Conservation (phyloP, 1,139 yeast species). For the Yamadazyma diddensiae region DNA sequence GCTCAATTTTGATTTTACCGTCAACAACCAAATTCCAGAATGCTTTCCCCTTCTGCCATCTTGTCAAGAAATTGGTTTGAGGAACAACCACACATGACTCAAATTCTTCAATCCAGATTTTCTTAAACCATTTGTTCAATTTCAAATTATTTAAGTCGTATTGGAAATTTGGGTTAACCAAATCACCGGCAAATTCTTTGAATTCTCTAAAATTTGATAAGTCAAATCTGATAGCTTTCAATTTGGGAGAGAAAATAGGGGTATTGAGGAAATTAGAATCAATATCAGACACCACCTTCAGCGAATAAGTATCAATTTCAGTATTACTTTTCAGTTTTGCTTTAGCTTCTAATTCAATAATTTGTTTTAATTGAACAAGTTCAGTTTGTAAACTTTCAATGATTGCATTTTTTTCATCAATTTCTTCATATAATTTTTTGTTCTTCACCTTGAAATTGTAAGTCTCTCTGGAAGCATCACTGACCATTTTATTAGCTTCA, state of each 20-base stretch:
- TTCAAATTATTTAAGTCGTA: conserved; percentile 43
- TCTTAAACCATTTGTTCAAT: conserved; percentile 61
- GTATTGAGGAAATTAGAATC: conserved; percentile 8
- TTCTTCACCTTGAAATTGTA: conserved; percentile 53
- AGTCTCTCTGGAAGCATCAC: conserved; percentile 62
- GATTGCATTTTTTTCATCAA: conserved; percentile 69
- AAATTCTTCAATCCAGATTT: conserved; percentile 71
- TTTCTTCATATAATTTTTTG: conserved; percentile 57
- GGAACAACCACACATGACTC: conserved; percentile 55
- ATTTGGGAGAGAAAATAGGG: conserved; percentile 49
- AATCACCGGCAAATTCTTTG: conserved; percentile 33
- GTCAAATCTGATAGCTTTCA: conserved; percentile 60
- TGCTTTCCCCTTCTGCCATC: conserved; percentile 49
- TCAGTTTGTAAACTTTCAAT: conserved; percentile 69
- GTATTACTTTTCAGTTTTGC: conserved; percentile 6
- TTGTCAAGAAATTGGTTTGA: conserved; percentile 34
- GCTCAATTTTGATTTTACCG: conserved; percentile 81
- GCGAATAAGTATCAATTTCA: conserved; percentile 4
- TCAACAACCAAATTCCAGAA: conserved; percentile 70
- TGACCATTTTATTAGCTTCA: conserved; percentile 80
- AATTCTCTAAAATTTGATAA: conserved; percentile 43
- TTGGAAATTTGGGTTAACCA: conserved; percentile 34
- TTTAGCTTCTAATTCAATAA: conserved; percentile 31
- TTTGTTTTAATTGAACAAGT: conserved; percentile 62
- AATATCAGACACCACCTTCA: background rate